A percentile compares a stretch with the other conserved stretches of the same genome.
These are phyloP conservation scores for Metarhizium brunneum DNA, from an alignment of 2,329 filamentous ascomycete species.

Conservation along the genomic window DNA sequence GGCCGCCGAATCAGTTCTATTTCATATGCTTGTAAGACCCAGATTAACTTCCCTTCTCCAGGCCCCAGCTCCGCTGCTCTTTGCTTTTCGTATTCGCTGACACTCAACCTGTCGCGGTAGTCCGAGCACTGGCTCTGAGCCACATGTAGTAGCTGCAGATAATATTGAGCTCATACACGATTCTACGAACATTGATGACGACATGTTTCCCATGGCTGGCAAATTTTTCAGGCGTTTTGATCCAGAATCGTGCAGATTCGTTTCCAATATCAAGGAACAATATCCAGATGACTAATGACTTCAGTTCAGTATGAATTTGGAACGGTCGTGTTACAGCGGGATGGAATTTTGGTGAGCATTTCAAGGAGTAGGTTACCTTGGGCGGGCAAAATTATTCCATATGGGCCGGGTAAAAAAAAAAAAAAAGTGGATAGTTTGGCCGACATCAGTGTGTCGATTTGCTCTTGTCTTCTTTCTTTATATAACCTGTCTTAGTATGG, in stretches of 20 bases:
- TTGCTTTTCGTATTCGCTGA: background rate
- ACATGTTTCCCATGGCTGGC: constrained; percentile 63
- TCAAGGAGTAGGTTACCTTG: background rate
- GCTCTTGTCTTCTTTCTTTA: background rate
- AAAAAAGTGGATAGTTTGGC: background rate
- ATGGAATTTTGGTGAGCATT: background rate
- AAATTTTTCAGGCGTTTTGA: constrained; percentile 88
- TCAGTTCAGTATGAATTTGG: background rate
- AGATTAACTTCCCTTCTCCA: background rate
- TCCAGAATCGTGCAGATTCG: constrained; percentile 52
- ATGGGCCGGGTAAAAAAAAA: background rate
- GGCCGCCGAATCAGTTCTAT: constrained; percentile 50
- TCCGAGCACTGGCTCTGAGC: constrained; percentile 23
- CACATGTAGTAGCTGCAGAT: constrained; percentile 48
- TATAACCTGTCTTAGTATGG: background rate
- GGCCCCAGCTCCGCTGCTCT: background rate
- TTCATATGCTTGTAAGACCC: constrained; percentile 66
- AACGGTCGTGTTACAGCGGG: background rate
- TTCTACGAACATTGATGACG: constrained; percentile 35
- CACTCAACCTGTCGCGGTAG: constrained; percentile 9
- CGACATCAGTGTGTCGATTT: background rate
- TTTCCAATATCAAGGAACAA: constrained; percentile 72
- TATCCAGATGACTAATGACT: constrained; percentile 69
- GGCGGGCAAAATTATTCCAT: background rate
- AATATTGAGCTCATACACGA: constrained; percentile 60